phyloP scores from a whole-genome alignment of 495 filamentous ascomycete genomes.

The Hypoxylon crocopeplum region DNA sequence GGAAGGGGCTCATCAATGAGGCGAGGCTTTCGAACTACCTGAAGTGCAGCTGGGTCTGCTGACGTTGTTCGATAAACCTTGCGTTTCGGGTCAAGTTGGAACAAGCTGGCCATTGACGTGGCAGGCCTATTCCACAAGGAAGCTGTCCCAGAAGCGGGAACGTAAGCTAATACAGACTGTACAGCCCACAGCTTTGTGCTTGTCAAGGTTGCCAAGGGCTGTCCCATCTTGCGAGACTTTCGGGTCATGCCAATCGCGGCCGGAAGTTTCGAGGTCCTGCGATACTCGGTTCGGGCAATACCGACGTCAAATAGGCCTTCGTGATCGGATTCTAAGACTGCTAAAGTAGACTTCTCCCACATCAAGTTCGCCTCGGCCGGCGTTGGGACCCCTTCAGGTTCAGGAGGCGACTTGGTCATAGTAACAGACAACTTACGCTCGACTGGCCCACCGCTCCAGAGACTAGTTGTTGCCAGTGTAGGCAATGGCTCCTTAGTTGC shows the following conservation, averaged over 20 bases:
- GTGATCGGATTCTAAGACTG: neutral
- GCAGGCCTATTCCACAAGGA: constrained; percentile 24
- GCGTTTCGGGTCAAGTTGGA: constrained; percentile 29
- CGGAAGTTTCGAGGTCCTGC: constrained; percentile 33
- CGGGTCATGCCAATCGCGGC: constrained; percentile 31
- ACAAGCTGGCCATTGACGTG: constrained; percentile 15
- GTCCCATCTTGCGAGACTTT: constrained; percentile 28
- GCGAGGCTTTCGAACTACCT: constrained; percentile 35
- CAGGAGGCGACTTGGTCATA: neutral
- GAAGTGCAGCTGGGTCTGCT: constrained; percentile 38
- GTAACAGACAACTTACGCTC: neutral
- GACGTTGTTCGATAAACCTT: constrained; percentile 38
- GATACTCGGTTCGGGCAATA: constrained; percentile 18
- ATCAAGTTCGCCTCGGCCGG: constrained; percentile 6
- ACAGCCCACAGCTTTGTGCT: constrained; percentile 46
- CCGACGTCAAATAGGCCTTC: constrained; percentile 32
- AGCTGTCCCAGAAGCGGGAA: neutral
- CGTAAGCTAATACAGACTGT: neutral
- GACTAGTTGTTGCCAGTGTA: constrained; percentile 9
- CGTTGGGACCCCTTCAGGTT: neutral
- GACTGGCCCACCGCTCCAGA: constrained; percentile 13
- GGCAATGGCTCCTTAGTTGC: constrained; percentile 16
- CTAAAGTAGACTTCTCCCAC: constrained; percentile 31
- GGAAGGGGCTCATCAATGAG: constrained; percentile 36
- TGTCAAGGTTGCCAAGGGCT: constrained; percentile 33